Percentiles rank a stretch among this genome's conserved stretches.
Conservation (phyloP, 768 basidiomycete species). For the Daedalea quercina region DNA sequence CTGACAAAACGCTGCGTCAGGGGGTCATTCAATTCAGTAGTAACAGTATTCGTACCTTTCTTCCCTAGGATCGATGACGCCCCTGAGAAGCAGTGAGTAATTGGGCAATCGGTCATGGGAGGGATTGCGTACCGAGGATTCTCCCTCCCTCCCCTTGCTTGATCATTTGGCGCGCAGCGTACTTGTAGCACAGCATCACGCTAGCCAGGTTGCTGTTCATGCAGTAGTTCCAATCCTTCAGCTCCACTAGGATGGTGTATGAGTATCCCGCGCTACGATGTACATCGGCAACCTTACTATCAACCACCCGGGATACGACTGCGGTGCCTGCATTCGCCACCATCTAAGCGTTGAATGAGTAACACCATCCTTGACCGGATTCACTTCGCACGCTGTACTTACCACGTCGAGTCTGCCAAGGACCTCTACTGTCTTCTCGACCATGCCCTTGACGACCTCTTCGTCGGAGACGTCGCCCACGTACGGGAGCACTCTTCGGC, state of each 20-base stretch:
- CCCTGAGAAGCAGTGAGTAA: constrained; percentile 7
- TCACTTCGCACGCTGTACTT: constrained; percentile 14
- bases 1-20: not conserved
- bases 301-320: not conserved
- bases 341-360: constrained; percentile 29
- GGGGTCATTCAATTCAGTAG: too few relatives aligned
- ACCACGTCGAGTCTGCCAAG: constrained; percentile 45
- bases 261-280: constrained; percentile 13
- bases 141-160: constrained; percentile 33
- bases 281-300: constrained; percentile 5
- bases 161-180: constrained; percentile 35
- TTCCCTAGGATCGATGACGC: constrained; percentile 10
- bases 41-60: constrained; percentile 1
- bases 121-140: constrained; percentile 26
- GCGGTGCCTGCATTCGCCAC: constrained; percentile 19
- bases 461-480: constrained; percentile 32
- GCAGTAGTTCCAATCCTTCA: constrained; percentile 28
- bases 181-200: constrained; percentile 33
- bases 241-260: constrained; percentile 9
- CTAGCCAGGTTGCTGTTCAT: constrained; percentile 34
- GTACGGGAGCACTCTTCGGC: constrained; percentile 17
- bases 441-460: constrained; percentile 36
- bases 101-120: not conserved
- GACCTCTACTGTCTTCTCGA: constrained; percentile 21
- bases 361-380: constrained; percentile 26